phyloP scores from a whole-genome alignment of 768 basidiomycete genomes.

The Russula virescens region DNA sequence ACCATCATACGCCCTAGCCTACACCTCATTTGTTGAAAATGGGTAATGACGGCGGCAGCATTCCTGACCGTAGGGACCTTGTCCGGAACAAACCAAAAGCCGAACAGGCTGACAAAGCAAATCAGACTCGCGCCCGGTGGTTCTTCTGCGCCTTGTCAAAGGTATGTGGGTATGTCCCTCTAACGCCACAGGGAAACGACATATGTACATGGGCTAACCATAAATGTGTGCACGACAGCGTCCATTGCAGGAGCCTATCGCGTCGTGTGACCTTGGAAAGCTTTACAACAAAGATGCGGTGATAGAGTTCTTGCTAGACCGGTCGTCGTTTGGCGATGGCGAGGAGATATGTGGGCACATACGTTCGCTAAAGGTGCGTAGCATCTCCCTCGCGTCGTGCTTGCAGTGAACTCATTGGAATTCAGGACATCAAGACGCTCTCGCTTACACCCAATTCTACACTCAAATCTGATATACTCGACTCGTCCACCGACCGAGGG shows the following conservation, averaged over 20 bases:
- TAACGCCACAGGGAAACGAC: background rate
- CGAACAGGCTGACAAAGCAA: slow-evolving; percentile 86
- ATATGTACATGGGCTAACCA: background rate
- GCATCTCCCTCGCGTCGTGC: background rate
- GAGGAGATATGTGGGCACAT: slow-evolving; percentile 91
- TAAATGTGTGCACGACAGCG: slow-evolving; percentile 40
- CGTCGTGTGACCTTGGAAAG: slow-evolving; percentile 88
- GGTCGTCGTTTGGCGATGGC: slow-evolving; percentile 81
- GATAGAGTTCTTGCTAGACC: slow-evolving; percentile 84
- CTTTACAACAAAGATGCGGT: slow-evolving; percentile 95
- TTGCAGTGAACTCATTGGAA: background rate
- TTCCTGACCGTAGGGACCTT: slow-evolving; percentile 76
- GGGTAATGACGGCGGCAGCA: slow-evolving; percentile 89
- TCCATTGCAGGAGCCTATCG: slow-evolving; percentile 83
- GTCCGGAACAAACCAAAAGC: slow-evolving; percentile 72
- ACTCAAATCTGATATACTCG: slow-evolving; percentile 35
- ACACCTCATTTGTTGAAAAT: slow-evolving; percentile 33
- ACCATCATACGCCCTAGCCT: background rate
- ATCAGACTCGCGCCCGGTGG: slow-evolving; percentile 84
- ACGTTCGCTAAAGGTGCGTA: slow-evolving; percentile 75
- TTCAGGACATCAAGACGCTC: slow-evolving; percentile 80
- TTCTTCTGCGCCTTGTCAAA: slow-evolving; percentile 94
- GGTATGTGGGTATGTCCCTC: slow-evolving; percentile 39
- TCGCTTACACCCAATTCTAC: slow-evolving; percentile 70
- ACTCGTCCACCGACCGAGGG: slow-evolving; percentile 44